A percentile compares a stretch with the other conserved stretches of the same genome.
phyloP scores from a whole-genome alignment of 495 filamentous ascomycete species.

The Trichoderma asperelloides region DNA sequence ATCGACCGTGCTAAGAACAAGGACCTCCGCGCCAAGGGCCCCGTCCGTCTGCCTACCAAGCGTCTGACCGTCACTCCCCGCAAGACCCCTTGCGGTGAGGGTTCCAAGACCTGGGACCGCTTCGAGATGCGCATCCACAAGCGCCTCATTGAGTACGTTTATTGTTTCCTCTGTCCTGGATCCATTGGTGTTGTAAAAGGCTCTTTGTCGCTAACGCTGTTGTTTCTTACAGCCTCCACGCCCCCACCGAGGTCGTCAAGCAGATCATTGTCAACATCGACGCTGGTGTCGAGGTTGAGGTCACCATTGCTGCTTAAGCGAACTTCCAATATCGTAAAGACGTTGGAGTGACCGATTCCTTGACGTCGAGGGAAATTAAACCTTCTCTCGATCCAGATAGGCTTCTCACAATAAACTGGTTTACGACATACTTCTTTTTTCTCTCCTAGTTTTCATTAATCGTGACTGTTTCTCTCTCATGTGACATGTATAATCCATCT shows the following conservation, averaged over 20 bases:
- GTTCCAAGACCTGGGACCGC: slow-evolving; percentile 98
- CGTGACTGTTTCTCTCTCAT: not conserved
- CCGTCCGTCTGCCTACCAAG: slow-evolving; percentile 98
- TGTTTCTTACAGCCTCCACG: slow-evolving; percentile 59
- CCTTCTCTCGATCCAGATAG: not conserved
- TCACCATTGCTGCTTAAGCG: slow-evolving; percentile 92
- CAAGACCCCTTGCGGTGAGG: slow-evolving; percentile 94
- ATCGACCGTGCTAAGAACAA: slow-evolving; percentile 98
- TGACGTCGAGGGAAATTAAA: not conserved
- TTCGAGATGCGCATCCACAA: slow-evolving; percentile 99
- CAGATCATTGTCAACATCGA: slow-evolving; percentile 99
- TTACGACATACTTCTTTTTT: not conserved
- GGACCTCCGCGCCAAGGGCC: slow-evolving; percentile 96
- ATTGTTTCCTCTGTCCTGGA: not conserved
- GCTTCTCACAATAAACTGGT: slow-evolving; percentile 1
- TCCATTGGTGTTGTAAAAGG: not conserved
- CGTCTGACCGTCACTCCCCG: slow-evolving; percentile 84
- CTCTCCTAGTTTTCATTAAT: not conserved
- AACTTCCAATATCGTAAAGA: not conserved
- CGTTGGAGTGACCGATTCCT: slow-evolving; percentile 3
- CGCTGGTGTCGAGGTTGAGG: slow-evolving; percentile 99
- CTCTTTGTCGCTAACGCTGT: slow-evolving; percentile 9
- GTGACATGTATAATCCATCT: too few species aligned
- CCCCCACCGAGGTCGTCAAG: slow-evolving; percentile 98
- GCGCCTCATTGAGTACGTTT: slow-evolving; percentile 84